Evolutionary conservation across 176 grass and related monocot species (phyloP).

Genomic region (Zea mays): Zm-B73-REFERENCE-NAM-5.0 NC_050100.1:8967001-8967500

Average conservation of each 20-base stretch:
- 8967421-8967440: no score
- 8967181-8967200: not conserved
- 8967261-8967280: not conserved
- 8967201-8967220: not conserved
- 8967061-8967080: not conserved
- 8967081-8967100: not conserved
- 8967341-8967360: not conserved
- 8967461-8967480: no score
- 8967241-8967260: not conserved
- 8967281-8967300: not conserved
- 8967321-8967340: not conserved
- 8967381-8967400: no score
- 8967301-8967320: not conserved
- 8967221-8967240: not conserved
- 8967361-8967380: no score
- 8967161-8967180: conserved; percentile 12
- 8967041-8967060: not conserved
- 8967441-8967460: no score
- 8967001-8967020: not conserved
- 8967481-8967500: no score
- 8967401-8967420: no score
- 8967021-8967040: not conserved
- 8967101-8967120: not conserved
- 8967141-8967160: not conserved
- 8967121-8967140: not conserved